These are phyloP conservation scores for Nicotiana paniculata DNA, from an alignment of 257 asterid species.

Conservation along the genomic window DNA sequence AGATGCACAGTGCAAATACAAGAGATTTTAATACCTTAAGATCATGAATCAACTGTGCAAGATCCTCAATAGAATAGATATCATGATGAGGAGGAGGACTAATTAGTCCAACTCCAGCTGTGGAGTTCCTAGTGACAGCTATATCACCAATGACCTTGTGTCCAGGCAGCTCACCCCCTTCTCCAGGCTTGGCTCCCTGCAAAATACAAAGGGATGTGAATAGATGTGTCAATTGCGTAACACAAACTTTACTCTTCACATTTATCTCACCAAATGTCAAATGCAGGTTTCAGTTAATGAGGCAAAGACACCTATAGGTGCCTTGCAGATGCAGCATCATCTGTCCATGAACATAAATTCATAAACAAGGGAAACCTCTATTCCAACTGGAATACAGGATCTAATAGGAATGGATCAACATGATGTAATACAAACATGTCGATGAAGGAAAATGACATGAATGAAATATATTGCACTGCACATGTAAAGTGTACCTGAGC, in stretches of 20 bases:
- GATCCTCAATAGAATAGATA: slow-evolving; percentile 97
- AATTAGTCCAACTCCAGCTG: slow-evolving; percentile 97
- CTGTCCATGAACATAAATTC: slow-evolving; percentile 52
- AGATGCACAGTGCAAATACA: not conserved
- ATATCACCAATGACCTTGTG: slow-evolving; percentile 98
- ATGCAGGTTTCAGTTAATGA: slow-evolving; percentile 44
- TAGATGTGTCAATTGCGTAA: not conserved
- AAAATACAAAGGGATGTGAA: slow-evolving; percentile 25
- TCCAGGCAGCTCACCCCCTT: slow-evolving; percentile 99
- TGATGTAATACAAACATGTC: not conserved
- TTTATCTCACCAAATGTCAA: slow-evolving; percentile 47
- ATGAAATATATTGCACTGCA: not conserved
- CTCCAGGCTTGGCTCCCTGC: slow-evolving; percentile 99
- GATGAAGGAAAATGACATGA: not conserved
- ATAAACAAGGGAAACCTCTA: slow-evolving; percentile 41
- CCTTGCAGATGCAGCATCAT: slow-evolving; percentile 49
- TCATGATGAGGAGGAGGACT: slow-evolving; percentile 99
- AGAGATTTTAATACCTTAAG: slow-evolving; percentile 55
- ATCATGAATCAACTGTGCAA: slow-evolving; percentile 95
- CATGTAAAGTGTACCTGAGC: slow-evolving; percentile 68
- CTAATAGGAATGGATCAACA: slow-evolving; percentile 15
- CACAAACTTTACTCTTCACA: slow-evolving; percentile 19
- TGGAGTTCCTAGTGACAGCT: slow-evolving; percentile 94
- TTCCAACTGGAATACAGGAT: slow-evolving; percentile 22
- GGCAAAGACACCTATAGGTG: slow-evolving; percentile 59